Conservation (phyloP, 2,329 filamentous ascomycete genomes). For the Botrytis pseudocinerea region DNA sequence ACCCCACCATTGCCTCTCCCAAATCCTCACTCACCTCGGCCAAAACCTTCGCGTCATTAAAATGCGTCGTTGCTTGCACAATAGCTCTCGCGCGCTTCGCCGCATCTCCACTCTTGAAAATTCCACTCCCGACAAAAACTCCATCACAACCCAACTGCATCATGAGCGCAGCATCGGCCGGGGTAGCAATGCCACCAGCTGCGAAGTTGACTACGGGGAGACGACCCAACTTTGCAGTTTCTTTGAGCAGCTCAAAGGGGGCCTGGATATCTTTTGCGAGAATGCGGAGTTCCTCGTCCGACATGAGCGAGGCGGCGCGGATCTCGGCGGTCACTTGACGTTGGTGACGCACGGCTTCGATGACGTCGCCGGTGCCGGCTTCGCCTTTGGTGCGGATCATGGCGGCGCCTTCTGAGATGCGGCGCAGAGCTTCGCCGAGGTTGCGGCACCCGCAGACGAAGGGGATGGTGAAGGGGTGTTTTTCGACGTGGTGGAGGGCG, state of each 20-base stretch:
- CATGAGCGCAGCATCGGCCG: constrained; percentile 95
- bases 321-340: constrained; percentile 86
- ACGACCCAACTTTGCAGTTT: constrained; percentile 83
- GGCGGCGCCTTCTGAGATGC: constrained; percentile 89
- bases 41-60: constrained; percentile 77
- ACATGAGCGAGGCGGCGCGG: constrained; percentile 63
- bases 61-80: constrained; percentile 91
- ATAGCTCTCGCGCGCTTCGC: constrained; percentile 90
- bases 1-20: constrained; percentile 97
- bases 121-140: constrained; percentile 94
- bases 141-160: constrained; percentile 99
- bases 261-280: constrained; percentile 80
- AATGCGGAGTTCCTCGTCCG: constrained; percentile 72
- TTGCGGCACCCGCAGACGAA: constrained; percentile 97
- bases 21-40: constrained; percentile 85
- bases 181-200: constrained; percentile 98
- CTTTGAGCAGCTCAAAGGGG: constrained; percentile 75
- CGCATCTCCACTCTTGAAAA: constrained; percentile 95
- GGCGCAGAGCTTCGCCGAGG: constrained; percentile 86
- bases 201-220: constrained; percentile 98
- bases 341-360: constrained; percentile 96
- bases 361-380: constrained; percentile 93
- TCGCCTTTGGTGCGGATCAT: constrained; percentile 99
- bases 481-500: constrained; percentile 86
- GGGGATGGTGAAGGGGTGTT: constrained; percentile 76